Base-by-base conservation (phyloP, 495 filamentous ascomycete species). In the Pyronema omphalodes region DNA sequence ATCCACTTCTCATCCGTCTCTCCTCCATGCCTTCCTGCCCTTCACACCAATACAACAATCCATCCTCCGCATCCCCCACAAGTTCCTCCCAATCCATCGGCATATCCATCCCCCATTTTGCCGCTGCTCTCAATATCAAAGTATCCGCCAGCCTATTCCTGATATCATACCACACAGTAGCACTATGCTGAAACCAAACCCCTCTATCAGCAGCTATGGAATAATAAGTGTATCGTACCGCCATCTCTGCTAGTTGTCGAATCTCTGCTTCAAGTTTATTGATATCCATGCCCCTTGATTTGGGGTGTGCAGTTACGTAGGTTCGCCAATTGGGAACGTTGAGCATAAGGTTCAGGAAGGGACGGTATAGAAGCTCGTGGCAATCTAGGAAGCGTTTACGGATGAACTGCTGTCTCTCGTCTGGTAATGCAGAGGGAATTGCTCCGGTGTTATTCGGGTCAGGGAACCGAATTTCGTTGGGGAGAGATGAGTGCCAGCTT, bases 321-420 rank as follows among this genome's bases (percentile, higher is more conserved):
- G 40, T 33, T 37, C 41, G 11, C 54, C 54, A 56, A 6, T 35
- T 18, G 2, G 46, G 54, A 37, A 53, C 39, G 40, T 59, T 59
- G n/a, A 60, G 51, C 12, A 49, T 43, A 2, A 70, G 64, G 49
- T 70, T 69, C 18, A 70, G 60, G 52, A 69, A 67, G 11, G 67
- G 67, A 3, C 68, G 62, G 29, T 67, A 70, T 12, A 70, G 62
- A n/a, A 70, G 57, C 37, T 68, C 66, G 39, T 66, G 68, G 40
- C 68, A 67, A 54, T 70, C 68, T 19, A 70, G 65, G 40, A 68
- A 70, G 47, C 68, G 60, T 37, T 70, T 66, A 35, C 67, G 66
- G 19, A 61, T 60, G 52, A 67, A 63, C 50, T 70, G 68, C 49
- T 68, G 58, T 19, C 67, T 58, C 56, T 70, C 68, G 12, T 59